Base-by-base conservation (phyloP, 2,329 filamentous ascomycete species). In the Uncinocarpus reesii region DNA sequence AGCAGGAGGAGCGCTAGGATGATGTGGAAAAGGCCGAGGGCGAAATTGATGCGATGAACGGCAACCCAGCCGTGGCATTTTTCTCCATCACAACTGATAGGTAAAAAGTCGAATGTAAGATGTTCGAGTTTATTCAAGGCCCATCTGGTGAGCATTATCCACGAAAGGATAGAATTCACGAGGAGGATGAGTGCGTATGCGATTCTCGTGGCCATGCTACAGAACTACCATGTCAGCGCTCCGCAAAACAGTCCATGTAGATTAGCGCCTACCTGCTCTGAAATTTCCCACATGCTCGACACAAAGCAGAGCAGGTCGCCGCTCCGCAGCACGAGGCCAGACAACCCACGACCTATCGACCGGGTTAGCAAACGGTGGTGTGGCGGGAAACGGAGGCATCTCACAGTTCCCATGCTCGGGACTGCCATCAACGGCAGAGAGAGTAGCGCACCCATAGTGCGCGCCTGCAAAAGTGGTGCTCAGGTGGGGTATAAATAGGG, bases 71-170 rank as follows among this genome's bases (percentile, higher is more conserved):
- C 92, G 63, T 93, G 85, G 65, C 92, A 98, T 62, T 90, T 78
- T 57, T 90, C 86, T 42, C 85, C 89, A 23, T 86, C 83, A 65
- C 92, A 98, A 61, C 84, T 83, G 62, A 98, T 94, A 60, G 87
- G 88, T 72, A 98, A 89, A 63, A 95, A 96, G 69, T 96, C 88
- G 56, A 98, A 77, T 10, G 87, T 92, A 47, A 96, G 74, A 55
- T 93, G 80, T 68, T 96, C 82, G 4, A 98, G 76, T 65, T 96
- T 96, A 61, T 95, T 86, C 63, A 98, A 86, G 28, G 92, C 92
- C 92, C 92, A 98, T 46, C 88, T 86, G 18, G 92, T 98, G 71
- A 98, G 87, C 87, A 96, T 95, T 58, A 98, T 86, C 92, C 92
- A 98, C 29, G 92, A 90, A 44, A 96, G 66, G 55, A 96, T 95